Conservation (phyloP, 345 rosid genomes). For the Jatropha curcas region DNA sequence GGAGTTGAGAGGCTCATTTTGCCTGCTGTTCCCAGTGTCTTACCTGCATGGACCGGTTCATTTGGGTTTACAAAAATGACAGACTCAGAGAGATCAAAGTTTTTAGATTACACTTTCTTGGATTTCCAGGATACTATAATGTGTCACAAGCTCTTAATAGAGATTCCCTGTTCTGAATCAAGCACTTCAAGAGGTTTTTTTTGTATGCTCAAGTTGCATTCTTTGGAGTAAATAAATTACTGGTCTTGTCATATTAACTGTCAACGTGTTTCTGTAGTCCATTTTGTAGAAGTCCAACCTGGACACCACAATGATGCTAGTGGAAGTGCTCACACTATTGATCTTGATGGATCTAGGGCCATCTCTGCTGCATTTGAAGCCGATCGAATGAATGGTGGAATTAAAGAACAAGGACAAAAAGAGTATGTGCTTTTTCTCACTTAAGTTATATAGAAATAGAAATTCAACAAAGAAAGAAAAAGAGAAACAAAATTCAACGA, state of each 20-base stretch:
- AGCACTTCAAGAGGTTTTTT: constrained; percentile 31
- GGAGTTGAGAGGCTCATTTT: constrained; percentile 75
- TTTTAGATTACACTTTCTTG: constrained; percentile 54
- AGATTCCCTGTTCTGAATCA: constrained; percentile 28
- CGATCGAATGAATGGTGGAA: constrained; percentile 29
- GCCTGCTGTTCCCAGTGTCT: constrained; percentile 67
- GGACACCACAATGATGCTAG: constrained; percentile 21
- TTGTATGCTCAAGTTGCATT: not conserved
- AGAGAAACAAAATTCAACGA: not conserved
- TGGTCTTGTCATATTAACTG: not conserved
- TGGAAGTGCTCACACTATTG: constrained; percentile 26
- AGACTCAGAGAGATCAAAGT: constrained; percentile 47
- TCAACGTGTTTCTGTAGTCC: constrained; percentile 4
- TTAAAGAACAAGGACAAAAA: constrained; percentile 26
- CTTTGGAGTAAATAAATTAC: not conserved
- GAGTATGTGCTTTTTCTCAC: constrained; percentile 45
- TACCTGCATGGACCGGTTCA: constrained; percentile 68
- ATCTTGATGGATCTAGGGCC: constrained; percentile 38
- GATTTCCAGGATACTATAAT: constrained; percentile 67
- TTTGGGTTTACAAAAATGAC: constrained; percentile 73
- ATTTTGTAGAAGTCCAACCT: constrained; percentile 37
- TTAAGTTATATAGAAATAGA: constrained; percentile 3
- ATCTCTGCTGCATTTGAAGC: constrained; percentile 41
- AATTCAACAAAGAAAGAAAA: not conserved
- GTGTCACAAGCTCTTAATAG: constrained; percentile 60